Evolutionary conservation across 75 land plant species (phyloP).

Genomic region (Azolla pinnata): DNA sequence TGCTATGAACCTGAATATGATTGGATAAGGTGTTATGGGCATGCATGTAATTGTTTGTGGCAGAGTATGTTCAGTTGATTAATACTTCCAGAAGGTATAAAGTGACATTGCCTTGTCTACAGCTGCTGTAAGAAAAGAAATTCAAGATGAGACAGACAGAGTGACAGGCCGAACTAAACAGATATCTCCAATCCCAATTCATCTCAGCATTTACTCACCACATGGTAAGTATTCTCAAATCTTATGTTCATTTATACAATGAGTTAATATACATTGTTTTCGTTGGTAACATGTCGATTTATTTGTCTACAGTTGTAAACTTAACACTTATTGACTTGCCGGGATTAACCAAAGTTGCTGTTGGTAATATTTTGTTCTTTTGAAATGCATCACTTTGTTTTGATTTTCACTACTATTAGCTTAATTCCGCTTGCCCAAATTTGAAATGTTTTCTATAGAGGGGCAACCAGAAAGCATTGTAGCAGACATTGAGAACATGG

Average conservation of each 20-base stretch:
- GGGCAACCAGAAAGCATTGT: conserved; percentile 93
- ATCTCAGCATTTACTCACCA: conserved; percentile 76
- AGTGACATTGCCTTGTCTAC: background rate
- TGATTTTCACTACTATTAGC: background rate
- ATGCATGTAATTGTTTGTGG: too few relatives aligned
- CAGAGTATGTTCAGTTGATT: too few relatives aligned
- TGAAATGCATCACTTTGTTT: background rate
- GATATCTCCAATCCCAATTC: conserved; percentile 81
- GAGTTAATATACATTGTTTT: background rate
- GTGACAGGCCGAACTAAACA: conserved; percentile 72
- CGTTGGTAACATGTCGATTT: background rate
- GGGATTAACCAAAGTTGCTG: conserved; percentile 90
- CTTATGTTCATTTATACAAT: background rate
- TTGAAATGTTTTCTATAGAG: conserved; percentile 27
- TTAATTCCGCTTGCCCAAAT: too few relatives aligned
- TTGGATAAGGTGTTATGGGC: too few relatives aligned
- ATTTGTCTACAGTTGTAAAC: conserved; percentile 65
- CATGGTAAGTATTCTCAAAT: conserved; percentile 39
- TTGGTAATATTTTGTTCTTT: conserved; percentile 44
- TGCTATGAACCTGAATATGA: too few relatives aligned
- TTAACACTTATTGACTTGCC: conserved; percentile 92
- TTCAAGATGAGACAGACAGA: conserved; percentile 83
- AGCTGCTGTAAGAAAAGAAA: conserved; percentile 80
- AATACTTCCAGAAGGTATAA: too few relatives aligned
- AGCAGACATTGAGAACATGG: conserved; percentile 91